phyloP scores from a whole-genome alignment of 2,329 filamentous ascomycete genomes.

The Penicillium olsonii region DNA sequence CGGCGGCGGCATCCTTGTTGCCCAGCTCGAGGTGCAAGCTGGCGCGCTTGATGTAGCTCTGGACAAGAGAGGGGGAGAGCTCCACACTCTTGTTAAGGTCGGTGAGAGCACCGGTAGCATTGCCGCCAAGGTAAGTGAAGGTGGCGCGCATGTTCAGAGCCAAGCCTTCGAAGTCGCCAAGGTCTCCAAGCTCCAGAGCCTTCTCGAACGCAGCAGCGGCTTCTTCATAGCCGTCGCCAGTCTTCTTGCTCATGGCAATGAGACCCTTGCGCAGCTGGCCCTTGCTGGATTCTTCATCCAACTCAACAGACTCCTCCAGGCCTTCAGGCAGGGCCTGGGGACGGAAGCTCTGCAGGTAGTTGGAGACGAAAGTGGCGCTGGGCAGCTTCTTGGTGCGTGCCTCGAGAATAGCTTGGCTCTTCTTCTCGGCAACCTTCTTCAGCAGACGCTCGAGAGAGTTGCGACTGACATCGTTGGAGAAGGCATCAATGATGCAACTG shows the following conservation, averaged over 20 bases:
- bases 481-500: constrained; percentile 97
- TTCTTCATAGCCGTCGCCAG: constrained; percentile 87
- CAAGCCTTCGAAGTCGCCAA: constrained; percentile 81
- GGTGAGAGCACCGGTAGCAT: constrained; percentile 76
- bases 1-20: constrained; percentile 81
- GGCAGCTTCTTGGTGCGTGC: constrained; percentile 83
- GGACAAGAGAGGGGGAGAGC: constrained; percentile 81
- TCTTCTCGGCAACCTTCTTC: constrained; percentile 95
- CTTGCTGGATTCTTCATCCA: constrained; percentile 76
- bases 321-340: constrained; percentile 75
- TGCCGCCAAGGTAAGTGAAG: constrained; percentile 88
- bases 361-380: constrained; percentile 94
- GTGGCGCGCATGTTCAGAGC: constrained; percentile 97
- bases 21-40: constrained; percentile 96
- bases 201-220: constrained; percentile 83
- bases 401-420: constrained; percentile 84
- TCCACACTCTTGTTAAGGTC: constrained; percentile 94
- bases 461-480: constrained; percentile 87
- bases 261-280: constrained; percentile 84
- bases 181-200: constrained; percentile 76
- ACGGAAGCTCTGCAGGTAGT: constrained; percentile 98
- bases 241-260: constrained; percentile 78
- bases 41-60: constrained; percentile 98
- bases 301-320: constrained; percentile 77
- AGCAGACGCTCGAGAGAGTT: constrained; percentile 88